A percentile compares a stretch with the other conserved stretches of the same genome.
Conservation (phyloP, 2,329 filamentous ascomycete genomes). For the Fusarium incarnatum region DNA sequence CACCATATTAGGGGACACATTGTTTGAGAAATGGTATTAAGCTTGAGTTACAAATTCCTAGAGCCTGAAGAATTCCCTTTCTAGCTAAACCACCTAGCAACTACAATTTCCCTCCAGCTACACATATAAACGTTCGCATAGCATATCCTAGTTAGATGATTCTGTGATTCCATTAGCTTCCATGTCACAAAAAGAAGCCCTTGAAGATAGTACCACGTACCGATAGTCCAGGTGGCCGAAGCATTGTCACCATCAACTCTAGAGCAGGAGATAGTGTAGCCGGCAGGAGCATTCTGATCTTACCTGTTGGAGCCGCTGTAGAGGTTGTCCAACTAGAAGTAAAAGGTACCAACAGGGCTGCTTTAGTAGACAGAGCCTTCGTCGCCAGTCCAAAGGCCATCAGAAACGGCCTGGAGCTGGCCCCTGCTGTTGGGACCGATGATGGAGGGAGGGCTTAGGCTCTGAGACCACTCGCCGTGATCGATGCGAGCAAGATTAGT, state of each 20-base stretch:
- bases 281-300: accelerated
- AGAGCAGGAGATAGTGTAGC: not conserved
- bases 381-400: not conserved
- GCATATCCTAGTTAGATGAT: too few relatives aligned
- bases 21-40: too few relatives aligned
- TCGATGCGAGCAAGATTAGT: too few relatives aligned
- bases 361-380: accelerated
- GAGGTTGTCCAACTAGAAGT: not conserved
- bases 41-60: too few relatives aligned
- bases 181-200: too few relatives aligned
- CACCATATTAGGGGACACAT: too few relatives aligned
- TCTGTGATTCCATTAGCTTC: too few relatives aligned
- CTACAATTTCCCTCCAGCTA: too few relatives aligned
- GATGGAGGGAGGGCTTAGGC: not conserved
- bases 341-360: not conserved
- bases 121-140: too few relatives aligned
- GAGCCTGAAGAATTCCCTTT: too few relatives aligned
- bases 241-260: not conserved
- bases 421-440: not conserved
- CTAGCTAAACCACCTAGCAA: too few relatives aligned
- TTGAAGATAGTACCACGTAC: not conserved
- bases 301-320: not conserved
- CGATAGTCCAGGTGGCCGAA: not conserved
- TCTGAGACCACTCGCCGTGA: not conserved
- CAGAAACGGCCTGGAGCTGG: not conserved